A percentile compares a stretch with the other conserved stretches of the same genome.
These are phyloP conservation scores for Curvularia eragrostidis DNA, from an alignment of 2,329 filamentous ascomycete genomes.

Conservation along the genomic window DNA sequence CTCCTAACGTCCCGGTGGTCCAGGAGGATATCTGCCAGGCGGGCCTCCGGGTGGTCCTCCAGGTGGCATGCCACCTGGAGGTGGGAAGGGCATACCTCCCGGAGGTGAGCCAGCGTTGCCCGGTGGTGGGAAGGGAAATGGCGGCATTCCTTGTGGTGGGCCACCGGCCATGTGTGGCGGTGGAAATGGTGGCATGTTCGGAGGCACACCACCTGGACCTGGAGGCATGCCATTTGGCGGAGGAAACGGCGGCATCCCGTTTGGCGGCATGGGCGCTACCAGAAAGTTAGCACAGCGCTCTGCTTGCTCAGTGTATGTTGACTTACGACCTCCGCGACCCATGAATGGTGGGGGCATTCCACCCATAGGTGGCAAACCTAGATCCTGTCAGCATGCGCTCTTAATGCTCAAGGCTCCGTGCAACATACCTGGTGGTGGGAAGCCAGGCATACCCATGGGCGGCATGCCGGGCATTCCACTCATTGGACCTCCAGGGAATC, in stretches of 20 bases:
- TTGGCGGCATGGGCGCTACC: conserved; percentile 39
- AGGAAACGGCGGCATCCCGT: conserved; percentile 42
- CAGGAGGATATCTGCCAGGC: conserved; percentile 35
- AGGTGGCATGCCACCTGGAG: conserved; percentile 27
- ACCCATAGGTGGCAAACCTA: conserved; percentile 38
- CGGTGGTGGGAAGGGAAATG: conserved; percentile 41
- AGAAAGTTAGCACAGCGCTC: conserved; percentile 6
- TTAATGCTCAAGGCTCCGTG: background rate
- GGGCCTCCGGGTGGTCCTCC: conserved; percentile 34
- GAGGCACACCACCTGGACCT: conserved; percentile 34
- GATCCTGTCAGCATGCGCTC: conserved; percentile 17
- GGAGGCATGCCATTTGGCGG: conserved; percentile 46
- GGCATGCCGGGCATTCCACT: conserved; percentile 29
- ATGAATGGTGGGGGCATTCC: conserved; percentile 52
- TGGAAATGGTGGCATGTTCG: conserved; percentile 49
- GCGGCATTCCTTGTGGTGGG: conserved; percentile 36
- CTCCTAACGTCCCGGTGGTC: conserved; percentile 37
- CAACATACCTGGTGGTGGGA: conserved; percentile 29
- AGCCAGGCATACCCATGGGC: conserved; percentile 31
- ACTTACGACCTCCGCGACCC: conserved; percentile 51
- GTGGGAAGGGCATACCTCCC: conserved; percentile 37
- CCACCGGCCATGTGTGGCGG: conserved; percentile 44
- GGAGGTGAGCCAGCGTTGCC: conserved; percentile 41
- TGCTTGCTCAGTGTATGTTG: background rate
- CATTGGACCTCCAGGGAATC: conserved; percentile 47